Conservation (phyloP, 108 stramenopile species). For the Cyclotella sp. region DNA sequence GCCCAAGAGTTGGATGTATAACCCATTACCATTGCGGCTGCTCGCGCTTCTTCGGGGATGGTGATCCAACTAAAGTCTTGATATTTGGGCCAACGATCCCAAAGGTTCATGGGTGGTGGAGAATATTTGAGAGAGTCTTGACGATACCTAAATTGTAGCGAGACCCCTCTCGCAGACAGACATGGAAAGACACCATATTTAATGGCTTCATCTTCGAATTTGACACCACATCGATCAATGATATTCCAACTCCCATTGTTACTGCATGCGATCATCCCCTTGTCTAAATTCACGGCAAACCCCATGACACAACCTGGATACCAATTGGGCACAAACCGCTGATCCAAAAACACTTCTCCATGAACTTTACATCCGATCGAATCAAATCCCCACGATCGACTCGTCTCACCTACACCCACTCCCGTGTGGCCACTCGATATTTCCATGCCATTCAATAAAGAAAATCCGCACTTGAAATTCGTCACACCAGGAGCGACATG, state of each 20-base stretch:
- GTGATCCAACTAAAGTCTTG: slow-evolving; percentile 19
- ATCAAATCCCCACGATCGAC: slow-evolving; percentile 27
- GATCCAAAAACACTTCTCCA: background rate
- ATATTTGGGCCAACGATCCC: slow-evolving; percentile 27
- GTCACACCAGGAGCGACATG: background rate
- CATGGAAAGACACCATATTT: slow-evolving; percentile 26
- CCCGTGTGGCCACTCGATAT: background rate
- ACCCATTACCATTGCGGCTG: slow-evolving; percentile 18
- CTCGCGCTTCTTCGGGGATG: slow-evolving; percentile 7
- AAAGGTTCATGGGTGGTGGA: slow-evolving; percentile 20
- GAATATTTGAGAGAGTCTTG: background rate
- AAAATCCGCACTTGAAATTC: slow-evolving; percentile 20
- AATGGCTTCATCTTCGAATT: slow-evolving; percentile 23
- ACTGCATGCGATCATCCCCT: slow-evolving; percentile 27
- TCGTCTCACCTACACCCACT: slow-evolving; percentile 10
- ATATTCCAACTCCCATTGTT: slow-evolving; percentile 23
- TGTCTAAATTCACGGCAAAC: slow-evolving; percentile 27
- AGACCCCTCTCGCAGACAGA: background rate
- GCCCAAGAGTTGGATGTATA: slow-evolving; percentile 12
- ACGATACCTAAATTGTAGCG: background rate
- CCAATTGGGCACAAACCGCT: background rate
- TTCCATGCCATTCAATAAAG: slow-evolving; percentile 20
- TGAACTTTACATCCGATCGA: slow-evolving; percentile 5
- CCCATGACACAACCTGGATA: slow-evolving; percentile 13
- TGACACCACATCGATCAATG: slow-evolving; percentile 10